phyloP scores from a whole-genome alignment of 805 yeast genomes.

The Myxozyma neglecta region DNA sequence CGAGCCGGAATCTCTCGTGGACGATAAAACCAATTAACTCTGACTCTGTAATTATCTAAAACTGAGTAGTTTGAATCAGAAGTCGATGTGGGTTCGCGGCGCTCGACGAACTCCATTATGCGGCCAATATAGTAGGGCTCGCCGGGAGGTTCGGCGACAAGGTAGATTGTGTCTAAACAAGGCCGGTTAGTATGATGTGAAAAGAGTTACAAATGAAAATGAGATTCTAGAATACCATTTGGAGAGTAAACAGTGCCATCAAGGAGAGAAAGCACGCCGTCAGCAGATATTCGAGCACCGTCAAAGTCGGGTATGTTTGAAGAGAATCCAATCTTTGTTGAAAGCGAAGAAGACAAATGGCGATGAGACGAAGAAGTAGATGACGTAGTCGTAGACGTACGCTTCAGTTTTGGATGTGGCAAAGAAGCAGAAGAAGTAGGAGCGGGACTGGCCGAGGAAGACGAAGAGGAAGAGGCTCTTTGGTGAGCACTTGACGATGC shows the following conservation, averaged over 20 bases:
- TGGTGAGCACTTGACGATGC: not conserved
- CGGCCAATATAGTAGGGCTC: constrained; percentile 91
- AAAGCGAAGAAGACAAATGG: not conserved
- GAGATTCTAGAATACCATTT: constrained; percentile 34
- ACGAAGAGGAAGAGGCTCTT: too few species aligned
- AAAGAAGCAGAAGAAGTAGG: not conserved
- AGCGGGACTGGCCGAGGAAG: constrained; percentile 5
- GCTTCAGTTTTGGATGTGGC: not conserved
- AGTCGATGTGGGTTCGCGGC: not conserved
- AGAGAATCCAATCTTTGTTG: constrained; percentile 8
- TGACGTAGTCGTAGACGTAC: not conserved
- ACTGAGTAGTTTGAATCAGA: constrained; percentile 45
- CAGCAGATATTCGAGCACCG: constrained; percentile 42
- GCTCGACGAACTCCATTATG: constrained; percentile 67
- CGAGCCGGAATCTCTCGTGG: constrained; percentile 77
- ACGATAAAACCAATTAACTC: constrained; percentile 88
- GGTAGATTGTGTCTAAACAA: constrained; percentile 61
- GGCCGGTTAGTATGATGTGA: not conserved
- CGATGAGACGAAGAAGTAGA: not conserved
- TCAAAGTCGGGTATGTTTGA: constrained; percentile 43
- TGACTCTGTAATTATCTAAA: constrained; percentile 52
- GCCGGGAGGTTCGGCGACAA: constrained; percentile 90
- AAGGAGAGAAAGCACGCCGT: constrained; percentile 36
- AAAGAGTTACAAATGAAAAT: not conserved
- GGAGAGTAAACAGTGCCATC: constrained; percentile 36